Conservation (phyloP, 129 eudicot genomes). For the Escallonia rubra region DNA sequence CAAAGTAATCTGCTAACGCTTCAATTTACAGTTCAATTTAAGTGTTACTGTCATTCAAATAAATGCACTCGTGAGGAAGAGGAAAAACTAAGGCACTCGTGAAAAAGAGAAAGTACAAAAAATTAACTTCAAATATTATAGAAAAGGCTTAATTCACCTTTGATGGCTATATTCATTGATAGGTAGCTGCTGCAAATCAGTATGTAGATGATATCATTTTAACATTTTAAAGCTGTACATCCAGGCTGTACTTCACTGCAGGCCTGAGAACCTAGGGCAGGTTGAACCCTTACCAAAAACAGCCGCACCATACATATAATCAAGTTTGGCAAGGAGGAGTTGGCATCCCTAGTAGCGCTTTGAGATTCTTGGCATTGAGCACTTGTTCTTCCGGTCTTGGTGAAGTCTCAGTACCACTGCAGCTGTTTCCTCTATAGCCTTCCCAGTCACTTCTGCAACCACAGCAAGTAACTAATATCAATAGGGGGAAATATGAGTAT, state of each 20-base stretch:
- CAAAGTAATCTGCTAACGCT: too few relatives aligned
- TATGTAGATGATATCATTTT: too few relatives aligned
- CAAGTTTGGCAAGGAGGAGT: neutral
- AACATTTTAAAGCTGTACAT: neutral
- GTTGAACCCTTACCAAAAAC: neutral
- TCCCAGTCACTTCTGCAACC: slow-evolving; percentile 87
- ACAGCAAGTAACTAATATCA: slow-evolving; percentile 2
- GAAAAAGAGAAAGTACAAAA: too few relatives aligned
- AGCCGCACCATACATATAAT: neutral
- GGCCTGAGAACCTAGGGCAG: neutral
- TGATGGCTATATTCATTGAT: too few relatives aligned
- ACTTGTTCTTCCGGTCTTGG: slow-evolving; percentile 83
- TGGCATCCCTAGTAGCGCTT: slow-evolving; percentile 60
- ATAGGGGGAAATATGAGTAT: neutral
- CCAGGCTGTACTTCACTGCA: neutral
- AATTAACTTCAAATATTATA: too few relatives aligned
- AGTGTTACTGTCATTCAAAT: too few relatives aligned
- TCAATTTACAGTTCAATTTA: too few relatives aligned
- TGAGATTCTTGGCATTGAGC: slow-evolving; percentile 94
- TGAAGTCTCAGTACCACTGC: slow-evolving; percentile 75
- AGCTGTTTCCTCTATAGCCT: slow-evolving; percentile 95
- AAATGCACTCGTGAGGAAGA: too few relatives aligned
- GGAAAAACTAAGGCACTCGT: too few relatives aligned
- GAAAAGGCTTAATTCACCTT: too few relatives aligned
- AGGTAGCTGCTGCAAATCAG: too few relatives aligned